Percentiles rank a stretch among this genome's conserved stretches.
These are phyloP conservation scores for Quercus tomentella DNA, from an alignment of 331 rosid genomes.

Conservation along the genomic window DNA sequence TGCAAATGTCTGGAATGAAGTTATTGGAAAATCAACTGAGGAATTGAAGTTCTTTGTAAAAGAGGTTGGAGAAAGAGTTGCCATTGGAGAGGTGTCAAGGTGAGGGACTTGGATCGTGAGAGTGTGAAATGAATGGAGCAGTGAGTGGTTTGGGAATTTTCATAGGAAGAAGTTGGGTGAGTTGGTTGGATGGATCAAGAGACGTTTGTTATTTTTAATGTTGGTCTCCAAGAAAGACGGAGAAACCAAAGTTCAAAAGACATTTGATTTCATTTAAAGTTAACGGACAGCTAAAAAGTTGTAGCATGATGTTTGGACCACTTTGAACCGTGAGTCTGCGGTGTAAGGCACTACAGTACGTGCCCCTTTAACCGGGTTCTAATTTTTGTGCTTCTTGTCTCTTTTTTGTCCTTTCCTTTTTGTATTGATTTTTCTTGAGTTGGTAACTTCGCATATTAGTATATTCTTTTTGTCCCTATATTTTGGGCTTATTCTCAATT, in stretches of 20 bases:
- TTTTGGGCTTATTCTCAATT: too few species aligned
- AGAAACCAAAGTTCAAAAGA: constrained; percentile 56
- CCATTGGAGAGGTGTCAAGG: constrained; percentile 46
- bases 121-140: constrained; percentile 3
- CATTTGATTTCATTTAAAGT: neutral
- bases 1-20: constrained; percentile 26
- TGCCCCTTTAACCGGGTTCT: too few species aligned
- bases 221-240: constrained; percentile 89
- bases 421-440: too few species aligned
- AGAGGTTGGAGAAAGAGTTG: constrained; percentile 37
- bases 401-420: accelerated
- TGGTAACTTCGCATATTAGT: too few species aligned
- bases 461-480: too few species aligned
- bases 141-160: constrained; percentile 12
- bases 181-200: constrained; percentile 44
- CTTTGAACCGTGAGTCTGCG: too few species aligned
- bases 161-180: constrained; percentile 26
- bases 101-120: neutral
- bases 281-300: neutral
- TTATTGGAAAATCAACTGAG: constrained; percentile 1
- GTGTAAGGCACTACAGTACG: too few species aligned
- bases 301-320: too few species aligned
- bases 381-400: too few species aligned
- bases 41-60: constrained; percentile 33
- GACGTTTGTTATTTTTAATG: constrained; percentile 9